Percentiles rank a stretch among this genome's conserved stretches.
phyloP scores from a whole-genome alignment of 1,139 yeast species.

The Pichia sp. region DNA sequence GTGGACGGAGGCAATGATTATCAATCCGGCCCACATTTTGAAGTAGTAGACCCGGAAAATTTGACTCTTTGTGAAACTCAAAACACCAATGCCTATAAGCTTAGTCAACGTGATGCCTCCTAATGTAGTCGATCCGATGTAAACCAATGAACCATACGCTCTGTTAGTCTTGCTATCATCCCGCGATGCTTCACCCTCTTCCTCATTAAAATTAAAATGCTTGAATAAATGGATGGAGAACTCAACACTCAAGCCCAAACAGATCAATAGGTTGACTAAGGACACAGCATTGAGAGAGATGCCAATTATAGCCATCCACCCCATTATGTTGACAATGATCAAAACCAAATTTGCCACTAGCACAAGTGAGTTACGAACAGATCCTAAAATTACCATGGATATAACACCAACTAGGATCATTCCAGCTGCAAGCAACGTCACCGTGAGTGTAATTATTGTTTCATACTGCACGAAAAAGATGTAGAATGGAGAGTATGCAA shows the following conservation, averaged over 20 bases:
- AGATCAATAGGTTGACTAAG: slow-evolving; percentile 79
- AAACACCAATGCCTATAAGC: slow-evolving; percentile 75
- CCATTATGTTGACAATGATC: slow-evolving; percentile 69
- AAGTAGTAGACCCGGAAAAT: slow-evolving; percentile 90
- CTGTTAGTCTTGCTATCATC: neutral
- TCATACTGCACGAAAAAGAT: slow-evolving; percentile 86
- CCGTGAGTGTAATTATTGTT: slow-evolving; percentile 51
- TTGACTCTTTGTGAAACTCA: slow-evolving; percentile 79
- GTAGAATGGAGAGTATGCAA: slow-evolving; percentile 90
- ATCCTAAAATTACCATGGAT: slow-evolving; percentile 51
- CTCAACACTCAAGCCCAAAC: slow-evolving; percentile 90
- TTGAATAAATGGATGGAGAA: slow-evolving; percentile 84
- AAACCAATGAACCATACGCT: slow-evolving; percentile 55
- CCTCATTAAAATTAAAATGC: slow-evolving; percentile 48
- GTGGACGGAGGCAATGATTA: slow-evolving; percentile 70
- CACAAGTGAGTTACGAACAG: slow-evolving; percentile 50
- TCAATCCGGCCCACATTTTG: slow-evolving; percentile 90
- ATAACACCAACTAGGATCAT: slow-evolving; percentile 47
- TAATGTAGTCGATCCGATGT: slow-evolving; percentile 81
- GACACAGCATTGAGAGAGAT: slow-evolving; percentile 85
- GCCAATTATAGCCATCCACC: slow-evolving; percentile 67
- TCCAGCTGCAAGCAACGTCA: slow-evolving; percentile 51
- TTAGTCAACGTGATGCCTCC: slow-evolving; percentile 90
- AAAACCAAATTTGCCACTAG: slow-evolving; percentile 53
- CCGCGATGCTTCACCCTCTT: slow-evolving; percentile 1